These are phyloP conservation scores for Eucalyptus pauciflora DNA, from an alignment of 345 rosid species.

Conservation along the genomic window DNA sequence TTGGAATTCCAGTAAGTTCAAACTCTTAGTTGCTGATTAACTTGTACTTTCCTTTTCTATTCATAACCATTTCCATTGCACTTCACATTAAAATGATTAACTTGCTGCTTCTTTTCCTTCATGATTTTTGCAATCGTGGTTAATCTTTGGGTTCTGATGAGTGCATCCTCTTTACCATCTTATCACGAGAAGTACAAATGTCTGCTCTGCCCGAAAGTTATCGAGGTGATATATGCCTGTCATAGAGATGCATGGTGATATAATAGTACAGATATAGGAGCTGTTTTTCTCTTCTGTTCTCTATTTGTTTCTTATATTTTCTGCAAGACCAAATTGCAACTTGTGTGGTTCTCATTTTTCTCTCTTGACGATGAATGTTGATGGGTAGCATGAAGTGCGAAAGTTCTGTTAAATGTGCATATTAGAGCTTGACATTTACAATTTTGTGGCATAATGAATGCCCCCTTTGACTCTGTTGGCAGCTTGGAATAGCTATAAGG, in stretches of 20 bases:
- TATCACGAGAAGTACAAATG: neutral
- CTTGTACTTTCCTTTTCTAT: neutral
- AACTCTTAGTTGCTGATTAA: neutral
- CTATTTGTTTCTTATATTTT: neutral
- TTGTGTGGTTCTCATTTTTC: neutral
- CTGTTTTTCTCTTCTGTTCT: neutral
- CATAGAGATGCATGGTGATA: neutral
- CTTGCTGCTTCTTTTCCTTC: neutral
- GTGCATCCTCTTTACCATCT: neutral
- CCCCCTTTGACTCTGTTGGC: neutral
- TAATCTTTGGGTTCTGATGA: neutral
- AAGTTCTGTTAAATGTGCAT: neutral
- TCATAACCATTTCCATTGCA: neutral
- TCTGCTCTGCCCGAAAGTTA: neutral
- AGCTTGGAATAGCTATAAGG: conserved; percentile 6
- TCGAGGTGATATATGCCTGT: neutral
- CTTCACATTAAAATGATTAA: neutral
- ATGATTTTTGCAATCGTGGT: neutral
- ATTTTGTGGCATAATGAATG: neutral
- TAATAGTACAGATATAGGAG: neutral
- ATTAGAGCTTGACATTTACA: neutral
- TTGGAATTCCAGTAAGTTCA: conserved; percentile 67
- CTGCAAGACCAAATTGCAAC: neutral
- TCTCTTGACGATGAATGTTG: neutral
- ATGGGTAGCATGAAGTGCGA: neutral